Evolutionary conservation across 306 rosid species (phyloP).

Genomic region (Vigna mungo): DNA sequence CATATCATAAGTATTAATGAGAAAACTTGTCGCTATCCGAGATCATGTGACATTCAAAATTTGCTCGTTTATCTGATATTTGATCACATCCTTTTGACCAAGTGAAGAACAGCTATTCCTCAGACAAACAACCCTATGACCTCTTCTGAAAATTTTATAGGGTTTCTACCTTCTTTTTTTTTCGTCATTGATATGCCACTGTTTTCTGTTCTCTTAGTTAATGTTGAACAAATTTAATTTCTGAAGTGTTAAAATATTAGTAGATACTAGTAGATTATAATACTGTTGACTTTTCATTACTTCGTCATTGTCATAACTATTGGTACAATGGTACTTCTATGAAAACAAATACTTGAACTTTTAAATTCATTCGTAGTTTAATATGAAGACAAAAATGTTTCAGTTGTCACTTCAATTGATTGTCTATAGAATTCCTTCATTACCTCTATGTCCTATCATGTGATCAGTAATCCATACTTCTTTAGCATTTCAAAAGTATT

Average conservation of each 20-base stretch:
- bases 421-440: conserved; percentile 1
- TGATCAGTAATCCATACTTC: conserved; percentile 7
- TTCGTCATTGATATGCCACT: conserved; percentile 3
- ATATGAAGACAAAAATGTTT: background rate
- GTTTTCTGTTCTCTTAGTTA: conserved; percentile 10
- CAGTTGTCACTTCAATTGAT: background rate
- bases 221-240: conserved; percentile 23
- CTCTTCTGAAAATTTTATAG: background rate
- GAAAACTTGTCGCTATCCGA: background rate
- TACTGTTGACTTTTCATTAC: conserved; percentile 18
- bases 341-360: background rate
- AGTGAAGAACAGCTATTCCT: background rate
- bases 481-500: conserved; percentile 13
- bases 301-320: conserved; percentile 6
- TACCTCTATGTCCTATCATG: background rate
- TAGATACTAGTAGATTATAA: background rate
- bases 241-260: conserved; percentile 10
- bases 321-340: background rate
- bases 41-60: conserved; percentile 1
- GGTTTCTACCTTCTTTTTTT: background rate
- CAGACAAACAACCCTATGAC: background rate
- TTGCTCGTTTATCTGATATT: background rate
- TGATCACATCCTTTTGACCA: conserved; percentile 11
- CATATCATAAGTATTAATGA: background rate
- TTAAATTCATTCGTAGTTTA: background rate